Percentiles rank a stretch among this genome's conserved stretches.
These are phyloP conservation scores for Neofusicoccum umdonicola DNA, from an alignment of 2,329 filamentous ascomycete genomes.

Conservation along the genomic window DNA sequence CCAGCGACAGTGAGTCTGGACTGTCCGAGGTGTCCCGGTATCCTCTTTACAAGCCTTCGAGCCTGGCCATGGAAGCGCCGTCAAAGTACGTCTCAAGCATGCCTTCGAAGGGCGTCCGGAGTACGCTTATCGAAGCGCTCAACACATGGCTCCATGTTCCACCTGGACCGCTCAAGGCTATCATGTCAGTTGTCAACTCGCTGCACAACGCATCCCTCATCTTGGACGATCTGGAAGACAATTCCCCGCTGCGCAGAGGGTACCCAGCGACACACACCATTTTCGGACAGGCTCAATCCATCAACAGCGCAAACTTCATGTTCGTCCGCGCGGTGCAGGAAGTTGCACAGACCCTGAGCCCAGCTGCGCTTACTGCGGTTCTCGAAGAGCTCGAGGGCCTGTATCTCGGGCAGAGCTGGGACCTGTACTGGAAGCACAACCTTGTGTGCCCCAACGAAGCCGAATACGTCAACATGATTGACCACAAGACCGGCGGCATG, in stretches of 20 bases:
- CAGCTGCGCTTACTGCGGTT: neutral
- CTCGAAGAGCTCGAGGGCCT: slow-evolving; percentile 46
- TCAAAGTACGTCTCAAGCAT: neutral
- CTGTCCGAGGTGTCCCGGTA: neutral
- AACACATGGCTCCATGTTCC: slow-evolving; percentile 73
- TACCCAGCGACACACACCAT: slow-evolving; percentile 50
- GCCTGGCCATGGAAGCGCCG: neutral
- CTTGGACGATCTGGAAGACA: slow-evolving; percentile 53
- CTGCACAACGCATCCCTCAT: slow-evolving; percentile 71
- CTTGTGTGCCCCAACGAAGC: slow-evolving; percentile 46
- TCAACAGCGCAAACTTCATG: slow-evolving; percentile 52
- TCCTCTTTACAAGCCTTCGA: neutral
- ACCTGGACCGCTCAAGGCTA: slow-evolving; percentile 61
- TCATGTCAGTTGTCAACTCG: slow-evolving; percentile 73
- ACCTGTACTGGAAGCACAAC: slow-evolving; percentile 49
- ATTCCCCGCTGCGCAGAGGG: slow-evolving; percentile 48
- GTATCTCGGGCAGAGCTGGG: slow-evolving; percentile 48
- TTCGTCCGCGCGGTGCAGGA: slow-evolving; percentile 47
- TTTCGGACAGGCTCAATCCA: slow-evolving; percentile 51
- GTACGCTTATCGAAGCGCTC: slow-evolving; percentile 65
- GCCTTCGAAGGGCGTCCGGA: neutral
- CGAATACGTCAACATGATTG: slow-evolving; percentile 51
- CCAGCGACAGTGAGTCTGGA: neutral
- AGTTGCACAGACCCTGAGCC: slow-evolving; percentile 30
- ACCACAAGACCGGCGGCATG: slow-evolving; percentile 50